phyloP scores from a whole-genome alignment of 495 filamentous ascomycete species.

The Aspergillus mulundensis region DNA sequence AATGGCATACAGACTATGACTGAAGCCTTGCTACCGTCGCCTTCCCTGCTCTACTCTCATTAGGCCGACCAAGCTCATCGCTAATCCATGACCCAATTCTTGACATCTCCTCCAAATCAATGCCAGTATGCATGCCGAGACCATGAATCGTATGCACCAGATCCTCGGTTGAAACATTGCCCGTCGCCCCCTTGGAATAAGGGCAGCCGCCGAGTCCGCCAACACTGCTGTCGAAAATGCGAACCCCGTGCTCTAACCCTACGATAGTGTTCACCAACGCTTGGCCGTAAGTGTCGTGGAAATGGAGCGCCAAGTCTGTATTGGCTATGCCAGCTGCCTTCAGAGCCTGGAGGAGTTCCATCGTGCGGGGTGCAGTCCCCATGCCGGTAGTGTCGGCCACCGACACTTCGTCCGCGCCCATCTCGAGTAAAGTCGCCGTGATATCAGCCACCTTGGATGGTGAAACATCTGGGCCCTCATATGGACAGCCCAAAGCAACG shows the following conservation, averaged over 20 bases:
- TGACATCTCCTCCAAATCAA: slow-evolving; percentile 77
- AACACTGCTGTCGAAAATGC: slow-evolving; percentile 86
- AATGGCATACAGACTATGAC: neutral
- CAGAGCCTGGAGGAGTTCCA: slow-evolving; percentile 65
- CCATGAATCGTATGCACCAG: slow-evolving; percentile 85
- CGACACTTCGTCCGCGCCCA: slow-evolving; percentile 93
- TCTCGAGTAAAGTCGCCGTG: slow-evolving; percentile 76
- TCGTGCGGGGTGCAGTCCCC: slow-evolving; percentile 81
- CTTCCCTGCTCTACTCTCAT: slow-evolving; percentile 75
- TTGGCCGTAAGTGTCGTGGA: slow-evolving; percentile 96
- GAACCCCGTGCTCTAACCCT: slow-evolving; percentile 79
- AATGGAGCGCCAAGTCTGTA: slow-evolving; percentile 85
- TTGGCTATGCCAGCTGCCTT: slow-evolving; percentile 70
- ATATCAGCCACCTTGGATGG: slow-evolving; percentile 80
- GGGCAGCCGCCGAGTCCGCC: slow-evolving; percentile 92
- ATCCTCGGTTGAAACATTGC: slow-evolving; percentile 94
- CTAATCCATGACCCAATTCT: slow-evolving; percentile 90
- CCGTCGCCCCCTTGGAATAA: slow-evolving; percentile 88
- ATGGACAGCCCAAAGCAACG: slow-evolving; percentile 90
- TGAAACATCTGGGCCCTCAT: slow-evolving; percentile 79
- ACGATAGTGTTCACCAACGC: slow-evolving; percentile 88
- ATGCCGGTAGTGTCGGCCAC: slow-evolving; percentile 96
- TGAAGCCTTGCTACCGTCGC: slow-evolving; percentile 59
- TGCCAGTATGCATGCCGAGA: slow-evolving; percentile 79
- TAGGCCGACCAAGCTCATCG: slow-evolving; percentile 66